A percentile compares a stretch with the other conserved stretches of the same genome.
Conservation (phyloP, 352 stramenopile species). For the Phytophthora pisi region DNA sequence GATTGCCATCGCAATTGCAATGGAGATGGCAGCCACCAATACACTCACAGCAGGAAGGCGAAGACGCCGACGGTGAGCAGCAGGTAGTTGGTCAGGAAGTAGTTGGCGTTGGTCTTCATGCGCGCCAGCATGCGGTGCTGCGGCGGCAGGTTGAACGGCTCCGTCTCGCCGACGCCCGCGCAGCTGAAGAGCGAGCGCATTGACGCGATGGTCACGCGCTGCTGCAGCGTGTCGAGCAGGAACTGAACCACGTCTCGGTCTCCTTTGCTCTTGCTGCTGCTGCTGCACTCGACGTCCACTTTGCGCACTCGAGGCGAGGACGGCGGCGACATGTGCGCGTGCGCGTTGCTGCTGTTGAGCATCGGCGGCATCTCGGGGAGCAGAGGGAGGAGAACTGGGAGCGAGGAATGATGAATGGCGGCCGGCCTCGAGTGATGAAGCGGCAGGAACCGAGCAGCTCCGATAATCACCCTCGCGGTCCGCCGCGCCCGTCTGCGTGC, state of each 20-base stretch:
- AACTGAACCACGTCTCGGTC: conserved; percentile 31
- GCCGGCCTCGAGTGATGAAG: conserved; percentile 3
- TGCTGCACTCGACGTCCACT: conserved; percentile 11
- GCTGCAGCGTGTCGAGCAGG: conserved; percentile 46
- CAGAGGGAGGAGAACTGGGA: not conserved
- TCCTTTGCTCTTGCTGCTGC: not conserved
- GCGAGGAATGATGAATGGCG: not conserved
- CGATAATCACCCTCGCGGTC: conserved; percentile 4
- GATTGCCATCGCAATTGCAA: not conserved
- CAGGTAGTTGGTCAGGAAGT: conserved; percentile 82
- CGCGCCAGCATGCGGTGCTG: conserved; percentile 52
- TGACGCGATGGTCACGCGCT: conserved; percentile 49
- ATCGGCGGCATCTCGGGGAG: conserved; percentile 28
- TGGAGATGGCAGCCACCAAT: not conserved
- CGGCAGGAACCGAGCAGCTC: conserved; percentile 13
- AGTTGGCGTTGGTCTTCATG: conserved; percentile 74
- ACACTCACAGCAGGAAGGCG: conserved; percentile 61
- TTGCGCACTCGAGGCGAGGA: conserved; percentile 26
- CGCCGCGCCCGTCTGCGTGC: conserved; percentile 3
- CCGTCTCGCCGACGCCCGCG: conserved; percentile 62
- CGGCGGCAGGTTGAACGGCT: conserved; percentile 63
- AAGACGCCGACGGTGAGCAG: conserved; percentile 61
- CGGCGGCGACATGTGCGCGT: conserved; percentile 26
- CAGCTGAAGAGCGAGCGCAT: conserved; percentile 70
- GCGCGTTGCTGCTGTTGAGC: conserved; percentile 32